Base-by-base conservation (phyloP, 306 rosid species). In the Pyrus pyrifolia region DNA sequence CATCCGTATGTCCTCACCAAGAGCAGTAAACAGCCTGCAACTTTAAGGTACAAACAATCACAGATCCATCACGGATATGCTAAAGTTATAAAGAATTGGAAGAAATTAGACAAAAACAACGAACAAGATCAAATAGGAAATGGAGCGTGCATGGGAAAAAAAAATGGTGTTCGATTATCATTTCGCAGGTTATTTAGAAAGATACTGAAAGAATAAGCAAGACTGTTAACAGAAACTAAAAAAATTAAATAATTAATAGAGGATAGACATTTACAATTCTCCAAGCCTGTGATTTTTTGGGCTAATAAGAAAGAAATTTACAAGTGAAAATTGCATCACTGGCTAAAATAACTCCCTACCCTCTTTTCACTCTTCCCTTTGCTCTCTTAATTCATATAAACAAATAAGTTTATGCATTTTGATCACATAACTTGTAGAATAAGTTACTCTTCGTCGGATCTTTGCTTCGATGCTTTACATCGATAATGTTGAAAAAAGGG, bases 261-360 rank as follows among this genome's bases (percentile, higher is more conserved):
- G 11, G 30, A 23, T 15, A 57, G 25, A 78, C 78, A 82, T 87
- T 80, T 88, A 87, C 94, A 86, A 78, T 61, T 83, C 78, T 68
- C 71, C 65, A 51, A 67, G 76, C 87, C 79, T 78, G 83, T 31
- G 10, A 31, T 1, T 27, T 78, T 64, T 78, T 44, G 72, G 82
- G 79, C 82, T 46, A 67, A 66, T 7, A 75, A 82, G 78, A 75
- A 64, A 77, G 72, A 38, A 71, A 59, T 72, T 82, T 82, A 77
- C 88, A 73, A 60, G 75, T 60, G 68, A 72, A 77, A 60, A 22
- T 63, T 59, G 51, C 68, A 75, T 68, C 83, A 80, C 18, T 60
- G 72, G 30, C 74, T 19, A 64, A 21, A 79, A 31, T 40, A 76
- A 29, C 31, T 64, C 40, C 49, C 71, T 70, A 53, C 67, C 42